Evolutionary conservation across 1,139 yeast species (phyloP).

Genomic region (Candida anutae): DNA sequence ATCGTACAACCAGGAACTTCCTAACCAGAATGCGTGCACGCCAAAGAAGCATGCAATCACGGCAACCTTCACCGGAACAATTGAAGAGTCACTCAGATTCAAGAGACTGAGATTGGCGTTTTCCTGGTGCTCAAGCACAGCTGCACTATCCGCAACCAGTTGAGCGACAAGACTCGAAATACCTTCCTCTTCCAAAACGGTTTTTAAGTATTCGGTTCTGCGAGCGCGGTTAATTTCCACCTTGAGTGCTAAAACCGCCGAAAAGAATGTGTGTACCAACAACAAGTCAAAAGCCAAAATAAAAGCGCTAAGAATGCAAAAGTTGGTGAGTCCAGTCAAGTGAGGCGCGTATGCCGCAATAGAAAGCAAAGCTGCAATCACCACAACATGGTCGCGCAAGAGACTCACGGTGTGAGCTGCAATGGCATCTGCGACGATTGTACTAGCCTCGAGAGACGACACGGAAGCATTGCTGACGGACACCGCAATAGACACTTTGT

Average conservation of each 20-base stretch:
- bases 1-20: conserved; percentile 65
- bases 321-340: conserved; percentile 70
- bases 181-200: conserved; percentile 91
- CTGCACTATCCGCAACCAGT: conserved; percentile 52
- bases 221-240: conserved; percentile 87
- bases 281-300: conserved; percentile 68
- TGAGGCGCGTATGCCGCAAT: conserved; percentile 66
- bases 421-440: conserved; percentile 52
- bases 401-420: conserved; percentile 60
- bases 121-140: conserved; percentile 30
- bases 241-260: conserved; percentile 82
- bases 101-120: conserved; percentile 13
- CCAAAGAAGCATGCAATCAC: conserved; percentile 63
- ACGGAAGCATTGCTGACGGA: conserved; percentile 42
- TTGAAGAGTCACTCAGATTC: conserved; percentile 24
- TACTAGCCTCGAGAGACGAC: conserved; percentile 32
- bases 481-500: conserved; percentile 70
- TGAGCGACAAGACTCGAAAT: conserved; percentile 62
- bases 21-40: conserved; percentile 69
- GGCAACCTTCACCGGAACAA: conserved; percentile 56
- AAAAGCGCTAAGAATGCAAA: conserved; percentile 71
- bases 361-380: conserved; percentile 63
- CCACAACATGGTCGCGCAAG: conserved; percentile 73
- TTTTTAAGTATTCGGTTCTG: conserved; percentile 71
- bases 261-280: conserved; percentile 73